Percentiles rank a stretch among this genome's conserved stretches.
phyloP scores from a whole-genome alignment of 2,329 filamentous ascomycete genomes.

The Trichoderma harzianum region DNA sequence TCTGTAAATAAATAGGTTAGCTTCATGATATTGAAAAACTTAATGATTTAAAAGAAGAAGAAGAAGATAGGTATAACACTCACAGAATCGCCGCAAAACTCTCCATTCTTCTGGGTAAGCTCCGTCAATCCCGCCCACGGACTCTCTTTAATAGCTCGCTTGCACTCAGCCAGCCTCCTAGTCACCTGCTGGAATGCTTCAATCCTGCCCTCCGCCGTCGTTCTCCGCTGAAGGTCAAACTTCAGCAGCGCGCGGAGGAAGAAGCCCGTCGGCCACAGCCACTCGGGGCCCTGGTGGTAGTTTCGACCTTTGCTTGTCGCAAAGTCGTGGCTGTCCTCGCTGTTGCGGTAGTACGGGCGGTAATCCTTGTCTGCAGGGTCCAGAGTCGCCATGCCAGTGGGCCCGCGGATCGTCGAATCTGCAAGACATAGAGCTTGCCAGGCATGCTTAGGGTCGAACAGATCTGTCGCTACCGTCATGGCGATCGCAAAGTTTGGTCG shows the following conservation, averaged over 20 bases:
- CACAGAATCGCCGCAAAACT: slow-evolving; percentile 82
- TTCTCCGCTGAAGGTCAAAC: slow-evolving; percentile 75
- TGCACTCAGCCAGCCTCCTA: slow-evolving; percentile 74
- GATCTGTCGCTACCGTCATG: slow-evolving; percentile 86
- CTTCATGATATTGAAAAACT: not conserved
- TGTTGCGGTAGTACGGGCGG: slow-evolving; percentile 90
- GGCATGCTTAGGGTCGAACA: slow-evolving; percentile 78
- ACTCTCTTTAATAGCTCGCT: slow-evolving; percentile 74
- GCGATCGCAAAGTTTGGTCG: slow-evolving; percentile 92
- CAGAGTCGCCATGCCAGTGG: slow-evolving; percentile 91
- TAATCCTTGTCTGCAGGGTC: slow-evolving; percentile 93
- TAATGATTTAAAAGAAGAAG: not conserved
- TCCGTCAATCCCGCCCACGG: slow-evolving; percentile 90
- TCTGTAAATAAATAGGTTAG: slow-evolving; percentile 46
- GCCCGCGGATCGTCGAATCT: slow-evolving; percentile 76
- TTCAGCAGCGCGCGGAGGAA: slow-evolving; percentile 88
- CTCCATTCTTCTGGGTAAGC: slow-evolving; percentile 85
- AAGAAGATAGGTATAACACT: slow-evolving; percentile 36
- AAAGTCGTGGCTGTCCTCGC: slow-evolving; percentile 88
- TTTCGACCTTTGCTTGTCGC: slow-evolving; percentile 91
- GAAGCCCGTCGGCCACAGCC: slow-evolving; percentile 96
- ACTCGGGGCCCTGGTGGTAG: slow-evolving; percentile 97
- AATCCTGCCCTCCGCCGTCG: slow-evolving; percentile 59
- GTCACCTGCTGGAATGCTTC: slow-evolving; percentile 97
- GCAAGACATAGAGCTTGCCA: slow-evolving; percentile 75